These are phyloP conservation scores for Alisma plantagoaquatica DNA, from an alignment of 106 monocot species.

Conservation along the genomic window DNA sequence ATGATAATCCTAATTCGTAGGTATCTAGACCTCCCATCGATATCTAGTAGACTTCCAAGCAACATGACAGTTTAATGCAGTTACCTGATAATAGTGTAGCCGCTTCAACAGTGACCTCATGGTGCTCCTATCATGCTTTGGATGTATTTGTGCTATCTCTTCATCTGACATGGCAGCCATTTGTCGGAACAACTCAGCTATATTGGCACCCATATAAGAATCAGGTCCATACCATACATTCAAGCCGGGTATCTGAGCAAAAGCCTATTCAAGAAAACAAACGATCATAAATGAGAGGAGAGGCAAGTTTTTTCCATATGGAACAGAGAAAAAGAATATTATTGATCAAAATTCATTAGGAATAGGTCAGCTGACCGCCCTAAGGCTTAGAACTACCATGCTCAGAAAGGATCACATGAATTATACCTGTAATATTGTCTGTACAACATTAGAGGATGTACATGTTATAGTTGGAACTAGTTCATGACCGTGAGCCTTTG, in stretches of 20 bases:
- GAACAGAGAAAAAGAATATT: neutral
- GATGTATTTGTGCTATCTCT: conserved; percentile 73
- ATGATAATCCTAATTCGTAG: too few relatives aligned
- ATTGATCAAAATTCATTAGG: neutral
- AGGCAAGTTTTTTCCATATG: neutral
- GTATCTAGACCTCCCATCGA: too few relatives aligned
- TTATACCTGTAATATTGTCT: conserved; percentile 85
- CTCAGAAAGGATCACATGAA: neutral
- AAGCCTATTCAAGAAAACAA: conserved; percentile 45
- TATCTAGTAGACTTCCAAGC: too few relatives aligned
- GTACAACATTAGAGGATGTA: conserved; percentile 98
- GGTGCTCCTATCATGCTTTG: conserved; percentile 66
- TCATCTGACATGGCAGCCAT: conserved; percentile 79
- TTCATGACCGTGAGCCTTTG: conserved; percentile 93
- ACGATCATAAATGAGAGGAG: neutral
- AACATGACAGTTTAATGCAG: too few relatives aligned
- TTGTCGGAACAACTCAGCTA: conserved; percentile 74
- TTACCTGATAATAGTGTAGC: conserved; percentile 84
- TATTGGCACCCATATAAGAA: conserved; percentile 99
- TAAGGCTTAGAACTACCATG: too few relatives aligned
- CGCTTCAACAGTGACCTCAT: conserved; percentile 50
- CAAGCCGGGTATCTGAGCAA: conserved; percentile 80
- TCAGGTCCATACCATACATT: conserved; percentile 95
- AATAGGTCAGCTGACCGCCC: too few relatives aligned
- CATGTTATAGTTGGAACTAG: conserved; percentile 96